Evolutionary conservation across 2,329 filamentous ascomycete species (phyloP), one percentile per base, ranked within the genome.

Genomic region (Xylariomycetidae sp.): DNA sequence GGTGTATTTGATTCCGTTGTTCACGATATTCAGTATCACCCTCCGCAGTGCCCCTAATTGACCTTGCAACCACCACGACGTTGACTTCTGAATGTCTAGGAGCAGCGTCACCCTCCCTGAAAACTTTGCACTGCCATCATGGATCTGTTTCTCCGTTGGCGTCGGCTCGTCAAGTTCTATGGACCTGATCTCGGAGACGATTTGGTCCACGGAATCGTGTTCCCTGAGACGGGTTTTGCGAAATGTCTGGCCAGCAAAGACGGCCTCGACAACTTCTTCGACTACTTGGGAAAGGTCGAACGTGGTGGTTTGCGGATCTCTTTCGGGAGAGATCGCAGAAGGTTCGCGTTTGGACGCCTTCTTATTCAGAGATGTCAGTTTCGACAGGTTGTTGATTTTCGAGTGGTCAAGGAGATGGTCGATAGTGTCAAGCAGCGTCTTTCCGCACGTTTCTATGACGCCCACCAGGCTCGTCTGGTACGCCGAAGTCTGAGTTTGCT

Each of bases 1-100:
- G 0, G 75, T 81, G 37, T 80, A 82, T 49, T 81, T 82, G 47
- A 81, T 62, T 0, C 77, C 67, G 45, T 82, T 82, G 7, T 73
- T 73, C 26, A 80, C 72, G 1, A 81, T 46, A 36, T 81, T 81
- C 74, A 80, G 78, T 30, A 80, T 64, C 29, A 81, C 69, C 6
- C 74, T 63, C n/a, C 63, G 56, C 6, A 65, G 46, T 2, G 61
- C 62, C 16, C 41, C 34, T n/a, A 32, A 41, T 7, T 37, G 34
- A 6, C 36, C 35, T 27, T 40, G 33, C 6, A 42, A 19, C 16
- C 27, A 40, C 49, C 48, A 15, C 14, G 37, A 41, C 6, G 26
- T 34, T 15, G 37, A n/a, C 16, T 37, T 44, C 17, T 47, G 33
- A 13, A 47, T 43, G 22, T 45, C 31, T 16, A 47, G 32, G 25